A percentile compares a stretch with the other conserved stretches of the same genome.
Conservation (phyloP, 176 grass and related monocot genomes). For the Cenchrus americanus region DNA sequence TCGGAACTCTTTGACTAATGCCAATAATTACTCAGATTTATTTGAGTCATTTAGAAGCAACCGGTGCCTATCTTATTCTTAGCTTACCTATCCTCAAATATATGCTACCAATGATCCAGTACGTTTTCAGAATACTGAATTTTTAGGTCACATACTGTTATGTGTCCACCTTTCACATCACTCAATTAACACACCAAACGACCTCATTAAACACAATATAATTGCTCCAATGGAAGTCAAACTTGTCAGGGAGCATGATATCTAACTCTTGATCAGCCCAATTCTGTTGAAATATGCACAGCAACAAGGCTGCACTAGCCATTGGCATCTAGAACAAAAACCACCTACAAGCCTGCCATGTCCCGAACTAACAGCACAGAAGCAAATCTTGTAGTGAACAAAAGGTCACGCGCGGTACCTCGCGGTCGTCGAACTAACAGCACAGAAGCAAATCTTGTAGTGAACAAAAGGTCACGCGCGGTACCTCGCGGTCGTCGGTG, state of each 20-base stretch:
- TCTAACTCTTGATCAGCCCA: background rate
- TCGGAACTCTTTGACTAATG: background rate
- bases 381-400: background rate
- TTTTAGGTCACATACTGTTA: background rate
- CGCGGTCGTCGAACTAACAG: slow-evolving; percentile 67
- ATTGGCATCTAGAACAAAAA: background rate
- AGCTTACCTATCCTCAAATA: background rate
- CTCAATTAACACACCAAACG: background rate
- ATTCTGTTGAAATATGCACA: background rate
- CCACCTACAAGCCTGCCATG: background rate
- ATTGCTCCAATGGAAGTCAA: background rate
- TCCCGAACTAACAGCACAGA: background rate
- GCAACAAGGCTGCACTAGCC: background rate
- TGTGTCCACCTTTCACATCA: background rate
- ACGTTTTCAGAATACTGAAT: background rate
- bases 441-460: background rate
- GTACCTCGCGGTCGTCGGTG: slow-evolving; percentile 80
- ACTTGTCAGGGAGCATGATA: background rate
- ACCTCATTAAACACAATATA: background rate
- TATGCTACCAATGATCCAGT: background rate
- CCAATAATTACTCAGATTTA: background rate
- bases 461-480: background rate
- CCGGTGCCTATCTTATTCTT: background rate
- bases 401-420: slow-evolving; percentile 47
- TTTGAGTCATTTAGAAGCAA: background rate